Evolutionary conservation across 2,329 filamentous ascomycete genomes (phyloP).

Genomic region (Aspergillus fijiensis): DNA sequence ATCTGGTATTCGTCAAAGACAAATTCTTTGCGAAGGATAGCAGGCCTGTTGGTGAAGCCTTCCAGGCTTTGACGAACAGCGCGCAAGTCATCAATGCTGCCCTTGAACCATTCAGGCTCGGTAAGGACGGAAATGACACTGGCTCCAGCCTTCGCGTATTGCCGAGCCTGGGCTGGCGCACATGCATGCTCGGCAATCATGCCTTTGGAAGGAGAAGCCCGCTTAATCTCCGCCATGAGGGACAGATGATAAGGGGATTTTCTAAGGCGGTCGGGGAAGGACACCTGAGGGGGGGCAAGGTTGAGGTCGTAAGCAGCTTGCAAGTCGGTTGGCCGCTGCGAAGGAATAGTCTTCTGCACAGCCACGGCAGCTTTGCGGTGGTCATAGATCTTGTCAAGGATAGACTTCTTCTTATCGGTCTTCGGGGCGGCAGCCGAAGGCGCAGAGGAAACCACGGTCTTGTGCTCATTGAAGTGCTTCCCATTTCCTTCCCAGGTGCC

Average conservation of each 20-base stretch:
- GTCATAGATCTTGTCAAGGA: constrained; percentile 86
- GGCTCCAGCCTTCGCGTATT: constrained; percentile 89
- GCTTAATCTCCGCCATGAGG: constrained; percentile 95
- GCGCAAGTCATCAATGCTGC: constrained; percentile 88
- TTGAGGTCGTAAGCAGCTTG: constrained; percentile 84
- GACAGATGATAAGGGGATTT: constrained; percentile 85
- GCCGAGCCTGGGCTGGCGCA: constrained; percentile 83
- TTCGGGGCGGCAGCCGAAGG: constrained; percentile 26
- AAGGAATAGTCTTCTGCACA: constrained; percentile 80
- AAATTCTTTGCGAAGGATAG: constrained; percentile 92
- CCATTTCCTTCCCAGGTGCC: constrained; percentile 89
- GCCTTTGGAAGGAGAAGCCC: constrained; percentile 93
- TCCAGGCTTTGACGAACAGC: constrained; percentile 85
- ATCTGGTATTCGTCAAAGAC: constrained; percentile 99
- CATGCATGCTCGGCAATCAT: constrained; percentile 85
- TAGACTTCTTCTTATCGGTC: constrained; percentile 69
- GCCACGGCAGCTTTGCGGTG: constrained; percentile 74
- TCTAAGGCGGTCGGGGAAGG: constrained; percentile 74
- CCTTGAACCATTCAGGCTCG: constrained; percentile 99
- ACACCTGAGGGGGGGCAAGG: constrained; percentile 78
- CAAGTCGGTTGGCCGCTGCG: constrained; percentile 76
- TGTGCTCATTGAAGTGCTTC: constrained; percentile 26
- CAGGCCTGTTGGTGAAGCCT: constrained; percentile 87
- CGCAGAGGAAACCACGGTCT: constrained; percentile 17
- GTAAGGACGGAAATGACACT: constrained; percentile 98